Percentiles rank a stretch among this genome's conserved stretches.
Conservation (phyloP, 805 yeast genomes). For the Barnettozyma salicaria region DNA sequence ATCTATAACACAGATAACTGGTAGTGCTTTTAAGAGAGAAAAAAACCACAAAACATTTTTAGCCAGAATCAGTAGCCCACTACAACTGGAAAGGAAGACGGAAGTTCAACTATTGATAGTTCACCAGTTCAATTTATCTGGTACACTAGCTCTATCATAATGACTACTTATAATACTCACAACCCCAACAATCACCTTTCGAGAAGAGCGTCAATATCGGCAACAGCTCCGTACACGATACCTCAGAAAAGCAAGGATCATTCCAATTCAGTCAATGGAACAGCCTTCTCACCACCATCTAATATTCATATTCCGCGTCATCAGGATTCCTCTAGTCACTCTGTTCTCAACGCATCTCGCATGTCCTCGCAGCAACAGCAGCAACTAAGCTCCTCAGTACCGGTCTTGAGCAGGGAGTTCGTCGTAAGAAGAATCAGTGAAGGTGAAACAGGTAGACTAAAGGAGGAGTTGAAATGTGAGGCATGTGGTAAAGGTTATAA, state of each 20-base stretch:
- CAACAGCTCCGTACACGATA: conserved; percentile 34
- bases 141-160: no score
- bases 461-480: conserved; percentile 81
- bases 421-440: conserved; percentile 80
- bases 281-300: conserved; percentile 22
- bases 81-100: no score
- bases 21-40: no score
- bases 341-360: no score
- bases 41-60: no score
- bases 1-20: no score
- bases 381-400: conserved; percentile 30
- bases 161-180: conserved; percentile 14
- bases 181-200: conserved; percentile 20
- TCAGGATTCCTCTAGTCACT: no score
- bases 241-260: conserved; percentile 20
- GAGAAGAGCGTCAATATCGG: conserved; percentile 32
- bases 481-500: conserved; percentile 90
- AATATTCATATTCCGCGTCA: conserved; percentile 17
- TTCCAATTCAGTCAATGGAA: not conserved
- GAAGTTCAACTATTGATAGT: no score
- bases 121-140: no score
- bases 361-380: conserved; percentile 11
- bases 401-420: conserved; percentile 51
- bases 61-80: no score
- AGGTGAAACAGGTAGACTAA: conserved; percentile 79